phyloP scores from a whole-genome alignment of 2,329 filamentous ascomycete species.

The Incumbomyces lentus region DNA sequence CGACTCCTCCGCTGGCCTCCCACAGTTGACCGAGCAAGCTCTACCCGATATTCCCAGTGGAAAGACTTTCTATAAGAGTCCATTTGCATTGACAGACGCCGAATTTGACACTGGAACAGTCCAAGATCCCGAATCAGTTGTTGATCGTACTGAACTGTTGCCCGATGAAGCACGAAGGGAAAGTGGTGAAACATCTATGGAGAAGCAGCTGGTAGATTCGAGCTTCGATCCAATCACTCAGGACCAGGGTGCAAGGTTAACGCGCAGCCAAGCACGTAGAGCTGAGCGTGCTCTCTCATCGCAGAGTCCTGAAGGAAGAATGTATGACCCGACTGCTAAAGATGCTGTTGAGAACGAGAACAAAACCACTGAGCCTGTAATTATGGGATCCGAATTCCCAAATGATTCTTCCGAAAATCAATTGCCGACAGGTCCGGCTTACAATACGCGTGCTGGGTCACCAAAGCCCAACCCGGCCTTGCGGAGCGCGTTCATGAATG shows the following conservation, averaged over 20 bases:
- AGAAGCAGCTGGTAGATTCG: not conserved
- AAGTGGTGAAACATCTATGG: not conserved
- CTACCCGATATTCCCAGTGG: conserved; percentile 35
- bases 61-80: conserved; percentile 36
- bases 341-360: not conserved
- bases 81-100: conserved; percentile 41
- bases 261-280: conserved; percentile 12
- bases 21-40: not conserved
- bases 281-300: conserved; percentile 14
- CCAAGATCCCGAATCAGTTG: not conserved
- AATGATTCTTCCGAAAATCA: not conserved
- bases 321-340: not conserved
- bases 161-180: not conserved
- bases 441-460: not conserved
- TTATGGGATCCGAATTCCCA: not conserved
- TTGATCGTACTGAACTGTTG: not conserved
- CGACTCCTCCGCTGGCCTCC: not conserved
- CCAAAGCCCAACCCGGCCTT: not conserved
- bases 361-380: not conserved
- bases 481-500: conserved; percentile 3
- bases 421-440: not conserved
- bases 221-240: not conserved
- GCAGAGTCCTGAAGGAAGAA: not conserved
- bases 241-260: not conserved
- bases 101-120: conserved; percentile 28